Evolutionary conservation across 2,329 filamentous ascomycete species (phyloP), one percentile per base, ranked within the genome.

Genomic region (Penicillium sp.): DNA sequence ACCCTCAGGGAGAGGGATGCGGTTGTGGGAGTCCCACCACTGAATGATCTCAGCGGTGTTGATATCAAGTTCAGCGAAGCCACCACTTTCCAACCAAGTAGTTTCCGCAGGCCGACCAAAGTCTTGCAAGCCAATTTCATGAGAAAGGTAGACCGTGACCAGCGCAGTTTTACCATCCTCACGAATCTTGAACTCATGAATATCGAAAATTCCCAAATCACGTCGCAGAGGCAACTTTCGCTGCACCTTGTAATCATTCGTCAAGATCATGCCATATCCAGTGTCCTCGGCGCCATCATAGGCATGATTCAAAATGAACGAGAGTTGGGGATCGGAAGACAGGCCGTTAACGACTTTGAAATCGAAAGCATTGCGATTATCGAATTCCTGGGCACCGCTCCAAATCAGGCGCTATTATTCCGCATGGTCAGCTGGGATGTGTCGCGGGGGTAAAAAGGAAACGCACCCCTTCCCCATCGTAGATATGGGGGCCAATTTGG

Each of bases 401-500:
- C 76, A 81, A 16, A 81, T 67, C 41, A 81, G 70, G 41, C 75
- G 71, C 69, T 74, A 48, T 32, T 34, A 24, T 4, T 18, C 34
- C 18, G 27, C 29, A 8, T 27, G 21, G 39, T 62, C 39, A 57
- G 54, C 13, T 16, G 34, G 18, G 24, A 4, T 27, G 24, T 27
- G 8, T 27, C 24, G 24, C 24, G 38, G 10, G 3, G 53, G 31
- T 24, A 29, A 27, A 5, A 43, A 36, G 29, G 31, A 41, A 21
- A 64, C 70, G 53, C 67, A 72, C 71, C 47, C 77, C 78, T 59
- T 73, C 70, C 52, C 76, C 76, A 63, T 80, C 78, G 61, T 79
- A 80, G 49, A 80, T 80, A 62, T 80, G 76, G n/a, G 78, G 74
- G 4, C 77, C 77, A 16, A 74, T 70, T 63, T 79, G 77, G 57